Conservation (phyloP, 176 grass and related monocot genomes). For the Tuctoria greenei region DNA sequence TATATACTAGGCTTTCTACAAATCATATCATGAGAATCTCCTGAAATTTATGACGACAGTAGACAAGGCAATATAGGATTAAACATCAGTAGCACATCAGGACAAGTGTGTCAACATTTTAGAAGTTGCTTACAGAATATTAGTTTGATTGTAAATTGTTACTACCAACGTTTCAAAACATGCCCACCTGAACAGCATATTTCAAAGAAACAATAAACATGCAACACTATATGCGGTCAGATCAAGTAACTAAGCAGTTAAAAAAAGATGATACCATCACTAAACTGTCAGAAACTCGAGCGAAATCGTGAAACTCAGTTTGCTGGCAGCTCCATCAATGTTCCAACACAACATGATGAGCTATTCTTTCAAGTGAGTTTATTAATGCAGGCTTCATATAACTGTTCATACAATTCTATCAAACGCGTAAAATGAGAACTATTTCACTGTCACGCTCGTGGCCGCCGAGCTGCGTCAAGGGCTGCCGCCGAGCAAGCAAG, state of each 20-base stretch:
- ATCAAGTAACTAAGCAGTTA: constrained; percentile 1
- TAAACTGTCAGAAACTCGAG: not conserved
- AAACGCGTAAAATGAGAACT: not conserved
- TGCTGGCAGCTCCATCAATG: not conserved
- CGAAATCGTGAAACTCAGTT: not conserved
- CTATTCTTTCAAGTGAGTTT: not conserved
- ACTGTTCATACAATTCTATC: not conserved
- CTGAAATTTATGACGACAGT: not conserved
- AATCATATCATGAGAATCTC: not conserved
- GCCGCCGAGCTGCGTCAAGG: too few relatives aligned
- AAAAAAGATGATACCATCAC: not conserved
- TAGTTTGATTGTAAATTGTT: constrained; percentile 2
- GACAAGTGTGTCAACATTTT: not conserved
- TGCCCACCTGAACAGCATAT: constrained; percentile 6
- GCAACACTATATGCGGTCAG: constrained; percentile 5
- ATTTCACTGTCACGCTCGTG: too few relatives aligned
- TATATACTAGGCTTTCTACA: not conserved
- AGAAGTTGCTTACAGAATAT: not conserved
- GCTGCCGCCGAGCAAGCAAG: too few relatives aligned
- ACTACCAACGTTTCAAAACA: not conserved
- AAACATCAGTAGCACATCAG: not conserved
- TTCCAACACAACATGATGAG: not conserved
- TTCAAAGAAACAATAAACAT: not conserved
- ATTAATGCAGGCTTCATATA: not conserved
- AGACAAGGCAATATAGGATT: not conserved